phyloP scores from a whole-genome alignment of 805 yeast species.

The Priceomyces medius region DNA sequence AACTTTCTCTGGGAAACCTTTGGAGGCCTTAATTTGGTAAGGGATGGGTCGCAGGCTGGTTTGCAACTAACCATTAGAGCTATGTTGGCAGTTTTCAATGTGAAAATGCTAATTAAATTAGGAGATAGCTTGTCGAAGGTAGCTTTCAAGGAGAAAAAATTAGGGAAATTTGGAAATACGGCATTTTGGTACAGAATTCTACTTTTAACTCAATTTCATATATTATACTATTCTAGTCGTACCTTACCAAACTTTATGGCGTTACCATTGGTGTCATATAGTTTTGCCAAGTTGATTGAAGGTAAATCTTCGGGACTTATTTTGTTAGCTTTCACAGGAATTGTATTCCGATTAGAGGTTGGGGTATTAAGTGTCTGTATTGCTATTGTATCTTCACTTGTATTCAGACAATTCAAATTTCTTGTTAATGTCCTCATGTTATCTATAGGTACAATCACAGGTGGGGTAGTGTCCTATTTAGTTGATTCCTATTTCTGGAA shows the following conservation, averaged over 20 bases:
- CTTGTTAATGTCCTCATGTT: conserved; percentile 34
- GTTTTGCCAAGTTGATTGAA: conserved; percentile 48
- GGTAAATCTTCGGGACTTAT: conserved; percentile 51
- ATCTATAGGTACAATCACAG: conserved; percentile 52
- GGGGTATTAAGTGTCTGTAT: conserved; percentile 52
- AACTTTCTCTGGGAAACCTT: conserved; percentile 29
- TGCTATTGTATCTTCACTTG: conserved; percentile 44
- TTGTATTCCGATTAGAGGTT: conserved; percentile 72
- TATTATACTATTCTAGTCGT: conserved; percentile 76
- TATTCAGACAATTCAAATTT: conserved; percentile 48
- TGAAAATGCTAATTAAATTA: conserved; percentile 49
- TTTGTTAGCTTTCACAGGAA: conserved; percentile 59
- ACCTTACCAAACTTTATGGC: conserved; percentile 87
- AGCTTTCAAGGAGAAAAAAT: conserved; percentile 16
- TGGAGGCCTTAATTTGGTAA: conserved; percentile 18
- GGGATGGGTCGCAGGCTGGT: conserved; percentile 34
- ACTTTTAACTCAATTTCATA: conserved; percentile 70
- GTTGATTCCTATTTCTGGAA: conserved; percentile 83
- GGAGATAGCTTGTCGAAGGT: conserved; percentile 35
- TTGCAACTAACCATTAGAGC: conserved; percentile 58
- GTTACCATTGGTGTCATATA: conserved; percentile 65
- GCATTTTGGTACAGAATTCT: conserved; percentile 63
- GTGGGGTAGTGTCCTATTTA: conserved; percentile 44
- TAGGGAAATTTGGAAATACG: conserved; percentile 19
- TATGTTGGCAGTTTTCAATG: conserved; percentile 63